Percentiles rank a stretch among this genome's conserved stretches.
Evolutionary conservation across 1,284 basidiomycete species (phyloP).

Genomic region (Flammula alnicola): DNA sequence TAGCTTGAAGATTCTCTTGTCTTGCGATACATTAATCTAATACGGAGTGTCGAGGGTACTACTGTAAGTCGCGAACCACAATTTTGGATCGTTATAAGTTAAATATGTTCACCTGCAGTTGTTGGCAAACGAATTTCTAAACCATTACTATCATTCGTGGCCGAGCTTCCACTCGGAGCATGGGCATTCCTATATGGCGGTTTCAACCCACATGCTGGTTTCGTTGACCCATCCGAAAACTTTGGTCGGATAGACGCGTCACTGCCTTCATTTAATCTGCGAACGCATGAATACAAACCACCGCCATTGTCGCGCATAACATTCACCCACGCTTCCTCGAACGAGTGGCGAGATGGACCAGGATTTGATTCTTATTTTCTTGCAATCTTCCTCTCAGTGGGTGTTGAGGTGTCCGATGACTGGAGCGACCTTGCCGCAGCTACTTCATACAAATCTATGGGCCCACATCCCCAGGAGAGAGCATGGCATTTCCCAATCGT

Average conservation of each 20-base stretch:
- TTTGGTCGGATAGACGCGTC: no score
- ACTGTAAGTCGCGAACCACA: constrained; percentile 54
- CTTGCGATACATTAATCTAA: constrained; percentile 43
- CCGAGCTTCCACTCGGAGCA: constrained; percentile 70
- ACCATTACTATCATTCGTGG: constrained; percentile 83
- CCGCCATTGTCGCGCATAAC: constrained; percentile 67
- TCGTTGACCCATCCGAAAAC: no score
- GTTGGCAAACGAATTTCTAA: no score
- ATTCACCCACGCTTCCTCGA: constrained; percentile 56
- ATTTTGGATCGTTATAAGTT: no score
- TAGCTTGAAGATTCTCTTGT: constrained; percentile 56
- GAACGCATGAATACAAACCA: constrained; percentile 27
- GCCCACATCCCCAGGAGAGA: constrained; percentile 3
- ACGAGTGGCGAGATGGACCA: constrained; percentile 71
- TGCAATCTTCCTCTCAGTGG: constrained; percentile 70
- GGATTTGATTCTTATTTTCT: constrained; percentile 73
- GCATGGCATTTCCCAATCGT: constrained; percentile 56
- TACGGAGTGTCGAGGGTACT: constrained; percentile 67
- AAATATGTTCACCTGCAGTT: no score
- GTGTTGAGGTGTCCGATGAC: constrained; percentile 64
- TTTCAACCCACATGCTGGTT: constrained; percentile 26
- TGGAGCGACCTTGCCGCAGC: constrained; percentile 62
- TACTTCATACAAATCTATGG: constrained; percentile 29
- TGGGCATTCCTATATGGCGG: constrained; percentile 72
- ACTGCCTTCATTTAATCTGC: constrained; percentile 11